Conservation (phyloP, 2,329 filamentous ascomycete species). For the Fusarium brevicatenulatum region DNA sequence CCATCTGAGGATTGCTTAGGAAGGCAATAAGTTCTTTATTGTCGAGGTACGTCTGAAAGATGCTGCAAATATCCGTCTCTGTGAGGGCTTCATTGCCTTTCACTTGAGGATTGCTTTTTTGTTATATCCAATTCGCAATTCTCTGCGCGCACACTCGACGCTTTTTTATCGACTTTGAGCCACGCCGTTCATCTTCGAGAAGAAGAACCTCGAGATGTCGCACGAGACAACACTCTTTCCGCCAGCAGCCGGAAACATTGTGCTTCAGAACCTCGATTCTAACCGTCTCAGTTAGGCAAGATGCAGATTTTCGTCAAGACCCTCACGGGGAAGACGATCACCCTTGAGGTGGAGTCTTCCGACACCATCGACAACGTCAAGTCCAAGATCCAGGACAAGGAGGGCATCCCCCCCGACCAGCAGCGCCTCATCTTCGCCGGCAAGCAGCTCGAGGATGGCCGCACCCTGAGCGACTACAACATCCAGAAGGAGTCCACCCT, state of each 20-base stretch:
- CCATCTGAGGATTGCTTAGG: constrained; percentile 71
- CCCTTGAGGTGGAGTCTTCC: constrained; percentile 99
- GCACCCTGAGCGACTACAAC: constrained; percentile 99
- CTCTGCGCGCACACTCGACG: constrained; percentile 21
- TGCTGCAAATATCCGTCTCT: constrained; percentile 52
- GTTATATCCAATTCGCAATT: constrained; percentile 15
- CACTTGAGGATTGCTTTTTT: constrained; percentile 45
- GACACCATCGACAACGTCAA: constrained; percentile 99
- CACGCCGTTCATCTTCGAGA: constrained; percentile 8
- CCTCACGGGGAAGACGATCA: constrained; percentile 99
- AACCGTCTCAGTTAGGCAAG: constrained; percentile 66
- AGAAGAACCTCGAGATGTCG: no score
- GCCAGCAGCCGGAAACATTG: neutral
- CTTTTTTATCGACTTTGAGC: constrained; percentile 20
- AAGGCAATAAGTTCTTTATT: constrained; percentile 67
- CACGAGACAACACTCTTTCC: neutral
- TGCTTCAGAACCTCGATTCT: constrained; percentile 47
- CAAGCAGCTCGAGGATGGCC: constrained; percentile 99
- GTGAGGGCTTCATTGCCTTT: constrained; percentile 46
- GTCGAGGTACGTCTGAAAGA: constrained; percentile 71
- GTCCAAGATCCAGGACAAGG: constrained; percentile 99
- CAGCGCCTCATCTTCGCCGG: constrained; percentile 99
- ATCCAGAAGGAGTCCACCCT: constrained; percentile 99
- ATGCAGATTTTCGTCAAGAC: constrained; percentile 84
- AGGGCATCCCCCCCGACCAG: constrained; percentile 98